phyloP scores from a whole-genome alignment of 768 basidiomycete genomes.

The Omphalotus guepiniiformis region DNA sequence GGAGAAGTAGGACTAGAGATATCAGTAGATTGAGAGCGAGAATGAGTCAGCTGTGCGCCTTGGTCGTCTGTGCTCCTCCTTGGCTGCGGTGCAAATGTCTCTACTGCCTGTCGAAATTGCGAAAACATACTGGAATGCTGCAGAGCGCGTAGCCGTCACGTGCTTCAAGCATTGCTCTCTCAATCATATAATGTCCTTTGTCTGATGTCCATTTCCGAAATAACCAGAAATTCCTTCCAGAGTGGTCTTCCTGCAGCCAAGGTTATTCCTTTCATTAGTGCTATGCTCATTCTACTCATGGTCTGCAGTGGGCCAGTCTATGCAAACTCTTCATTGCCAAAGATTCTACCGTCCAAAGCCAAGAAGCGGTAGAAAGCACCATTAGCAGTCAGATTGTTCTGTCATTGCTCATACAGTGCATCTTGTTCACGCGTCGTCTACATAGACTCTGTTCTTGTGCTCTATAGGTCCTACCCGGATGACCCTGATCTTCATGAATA shows the following conservation, averaged over 20 bases:
- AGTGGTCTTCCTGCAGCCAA: conserved; percentile 61
- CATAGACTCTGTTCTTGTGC: conserved; percentile 67
- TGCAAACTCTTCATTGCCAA: conserved; percentile 60
- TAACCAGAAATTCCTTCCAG: conserved; percentile 73
- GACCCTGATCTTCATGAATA: conserved; percentile 66
- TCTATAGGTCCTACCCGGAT: conserved; percentile 68
- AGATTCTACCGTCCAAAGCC: conserved; percentile 32
- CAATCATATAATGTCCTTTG: neutral
- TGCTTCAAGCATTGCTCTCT: neutral
- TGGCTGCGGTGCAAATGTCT: conserved; percentile 55
- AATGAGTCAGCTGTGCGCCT: conserved; percentile 17
- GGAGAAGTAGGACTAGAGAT: conserved; percentile 36
- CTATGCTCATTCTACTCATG: conserved; percentile 1
- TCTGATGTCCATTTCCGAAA: conserved; percentile 60
- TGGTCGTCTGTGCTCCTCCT: conserved; percentile 33
- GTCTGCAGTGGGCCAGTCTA: conserved; percentile 58
- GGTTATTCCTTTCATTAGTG: conserved; percentile 33
- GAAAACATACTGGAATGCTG: conserved; percentile 54
- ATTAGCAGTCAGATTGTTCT: conserved; percentile 52
- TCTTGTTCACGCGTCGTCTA: conserved; percentile 3
- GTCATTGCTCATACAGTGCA: neutral
- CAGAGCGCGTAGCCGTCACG: neutral
- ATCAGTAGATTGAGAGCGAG: conserved; percentile 36
- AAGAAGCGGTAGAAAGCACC: conserved; percentile 45
- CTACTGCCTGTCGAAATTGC: conserved; percentile 69